These are phyloP conservation scores for Cyanophora paradoxa DNA, from an alignment of 78 protist species.

Conservation along the genomic window DNA sequence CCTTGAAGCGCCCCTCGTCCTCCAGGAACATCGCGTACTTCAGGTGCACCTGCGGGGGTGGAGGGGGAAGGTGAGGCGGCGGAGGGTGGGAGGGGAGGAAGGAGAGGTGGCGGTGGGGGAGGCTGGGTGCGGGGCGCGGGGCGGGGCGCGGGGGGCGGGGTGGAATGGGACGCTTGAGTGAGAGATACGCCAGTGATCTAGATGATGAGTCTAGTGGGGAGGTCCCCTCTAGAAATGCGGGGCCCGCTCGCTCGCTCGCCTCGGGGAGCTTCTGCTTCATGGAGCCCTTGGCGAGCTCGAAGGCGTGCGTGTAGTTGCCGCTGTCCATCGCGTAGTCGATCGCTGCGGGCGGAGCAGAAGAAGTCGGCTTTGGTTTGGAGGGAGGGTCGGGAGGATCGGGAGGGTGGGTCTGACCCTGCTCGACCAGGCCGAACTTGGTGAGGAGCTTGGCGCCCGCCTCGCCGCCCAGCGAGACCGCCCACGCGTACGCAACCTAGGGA, in stretches of 20 bases:
- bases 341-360: constrained; percentile 24
- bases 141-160: no score
- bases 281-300: constrained; percentile 26
- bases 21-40: constrained; percentile 67
- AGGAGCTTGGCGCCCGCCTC: constrained; percentile 72
- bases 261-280: constrained; percentile 38
- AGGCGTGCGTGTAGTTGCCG: constrained; percentile 28
- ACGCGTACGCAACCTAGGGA: constrained; percentile 35
- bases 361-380: no score
- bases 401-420: background rate
- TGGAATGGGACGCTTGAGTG: no score
- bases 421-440: constrained; percentile 55
- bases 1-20: constrained; percentile 56
- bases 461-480: constrained; percentile 59
- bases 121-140: no score
- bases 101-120: no score
- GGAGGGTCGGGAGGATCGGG: no score
- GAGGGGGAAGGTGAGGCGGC: no score
- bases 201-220: no score
- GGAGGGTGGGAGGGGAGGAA: no score
- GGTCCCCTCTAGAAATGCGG: no score
- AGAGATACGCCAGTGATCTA: no score
- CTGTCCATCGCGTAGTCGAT: constrained; percentile 57
- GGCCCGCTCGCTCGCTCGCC: constrained; percentile 30
- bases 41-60: constrained; percentile 55